phyloP scores from a whole-genome alignment of 805 yeast genomes.

The Metschnikowia henanensis region DNA sequence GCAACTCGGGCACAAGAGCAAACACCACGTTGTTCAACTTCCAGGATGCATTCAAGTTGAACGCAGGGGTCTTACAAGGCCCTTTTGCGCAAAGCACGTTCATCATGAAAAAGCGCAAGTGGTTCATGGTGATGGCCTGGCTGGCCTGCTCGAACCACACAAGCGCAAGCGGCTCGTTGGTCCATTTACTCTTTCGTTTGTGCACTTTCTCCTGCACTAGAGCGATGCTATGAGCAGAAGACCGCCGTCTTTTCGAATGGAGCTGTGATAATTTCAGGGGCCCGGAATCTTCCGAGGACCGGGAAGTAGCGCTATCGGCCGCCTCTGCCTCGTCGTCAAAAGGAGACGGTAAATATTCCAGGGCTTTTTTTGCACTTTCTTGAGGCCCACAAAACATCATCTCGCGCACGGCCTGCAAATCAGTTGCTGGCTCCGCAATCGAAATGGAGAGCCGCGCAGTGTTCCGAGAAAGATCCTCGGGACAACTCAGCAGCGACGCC shows the following conservation, averaged over 20 bases:
- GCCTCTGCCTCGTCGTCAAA: constrained; percentile 23
- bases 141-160: neutral
- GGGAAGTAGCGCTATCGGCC: constrained; percentile 26
- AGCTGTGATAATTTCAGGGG: neutral
- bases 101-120: constrained; percentile 8
- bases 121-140: constrained; percentile 6
- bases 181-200: constrained; percentile 34
- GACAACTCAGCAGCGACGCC: neutral
- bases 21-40: constrained; percentile 46
- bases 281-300: constrained; percentile 21
- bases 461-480: constrained; percentile 16
- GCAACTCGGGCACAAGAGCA: constrained; percentile 66
- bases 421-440: constrained; percentile 16
- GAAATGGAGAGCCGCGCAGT: constrained; percentile 33
- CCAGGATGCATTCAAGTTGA: constrained; percentile 12
- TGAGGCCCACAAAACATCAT: constrained; percentile 9
- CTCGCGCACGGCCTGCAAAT: constrained; percentile 8
- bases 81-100: constrained; percentile 10
- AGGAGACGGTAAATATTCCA: constrained; percentile 22
- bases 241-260: constrained; percentile 41
- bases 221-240: constrained; percentile 31
- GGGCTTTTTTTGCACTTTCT: constrained; percentile 7
- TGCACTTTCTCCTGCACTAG: constrained; percentile 24
- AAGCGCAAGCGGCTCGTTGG: constrained; percentile 22
- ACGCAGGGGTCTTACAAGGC: constrained; percentile 7